Base-by-base conservation (phyloP, 164 flowering plant species). In the Vitis riparia region DNA sequence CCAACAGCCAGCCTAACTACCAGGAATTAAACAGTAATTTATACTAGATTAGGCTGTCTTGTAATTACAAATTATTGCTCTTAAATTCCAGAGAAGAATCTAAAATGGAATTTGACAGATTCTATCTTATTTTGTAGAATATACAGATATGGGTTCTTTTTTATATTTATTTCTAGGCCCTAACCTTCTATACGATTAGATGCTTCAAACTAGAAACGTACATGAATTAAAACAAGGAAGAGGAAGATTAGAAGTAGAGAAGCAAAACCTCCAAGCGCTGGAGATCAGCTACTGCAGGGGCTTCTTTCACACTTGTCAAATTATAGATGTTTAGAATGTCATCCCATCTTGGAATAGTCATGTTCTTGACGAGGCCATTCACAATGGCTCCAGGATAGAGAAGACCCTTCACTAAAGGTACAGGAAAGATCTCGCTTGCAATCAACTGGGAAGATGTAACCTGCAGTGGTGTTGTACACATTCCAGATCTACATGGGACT, bases 361-460 rank as follows among this genome's bases (percentile, higher is more conserved):
- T 80, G 76, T 81, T 79, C 56, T 55, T 78, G 59, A 82, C 67
- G 71, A 92, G 83, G 17, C 92, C 86, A 71, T 84, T 78, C 1
- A 73, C 75, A 59, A 84, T 29, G 12, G 94, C 97, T 65, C 98
- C 98, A 50, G 98, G 97, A 71, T 84, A 93, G 67, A 92, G 86
- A 68, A 94, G 85, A 63, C 79, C 80, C 79, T 92, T 92, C 70
- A 94, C 89, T 13, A 78, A 89, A 16, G 79, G 63, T 44, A 80
- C 61, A 55, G 99, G 99, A 74, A 91, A 84, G 67, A 89, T 78
- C 57, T 89, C 93, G 77, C 92, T 89, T 23, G 97, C 89, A 75
- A 90, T 83, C 82, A 93, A 77, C 79, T 90, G 97, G 37, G 92
- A 90, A 47, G 92, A 86, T 23, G 97, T 89, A 23, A 93, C 92